Evolutionary conservation across 169 alveolate species (phyloP), one percentile per base, ranked within the genome.

Genomic region (Plasmodium relictum): DNA sequence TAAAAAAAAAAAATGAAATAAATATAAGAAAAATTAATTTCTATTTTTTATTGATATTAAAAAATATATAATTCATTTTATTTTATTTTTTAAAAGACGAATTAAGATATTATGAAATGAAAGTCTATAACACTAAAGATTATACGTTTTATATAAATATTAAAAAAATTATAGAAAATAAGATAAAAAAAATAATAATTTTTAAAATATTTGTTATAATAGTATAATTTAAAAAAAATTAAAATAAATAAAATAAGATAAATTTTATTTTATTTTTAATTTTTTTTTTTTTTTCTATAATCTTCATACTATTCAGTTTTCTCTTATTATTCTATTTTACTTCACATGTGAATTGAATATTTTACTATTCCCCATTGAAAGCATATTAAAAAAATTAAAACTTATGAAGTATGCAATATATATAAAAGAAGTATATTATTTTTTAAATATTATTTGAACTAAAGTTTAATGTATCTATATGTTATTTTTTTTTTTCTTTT

Each of bases 361-460:
- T 18, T 26, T 78, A 56, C 24, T 78, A 22, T 78, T 78, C 10
- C 89, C 89, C 39, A 78, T 78, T 12, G 89, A 78, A 37, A 65
- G 89, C 42, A 78, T 78, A 63, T 65, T 78, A 68, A 78, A 78
- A 69, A 78, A 78, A 50, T 42, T 78, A 37, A 78, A 78, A 58
- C 89, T 78, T 20, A 78, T 78, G 89, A 78, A 78, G 89, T 78
- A 63, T 24, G 74, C 10, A 3, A 45, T 42, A 39, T 6, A 31
- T 50, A 45, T 7, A 26, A 50, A 52, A 3, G 12, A 14, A 37
- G 22, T 26, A 72, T 14, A 14, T 5, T 72, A 24, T 52, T 10
- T 50, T 9, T 24, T 20, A 10, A 52, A 18, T 24, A 71, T 8
- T 14, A 58, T 16, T 31, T 48, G 4, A 37, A 14, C 10, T 52